phyloP scores from a whole-genome alignment of 202 grass and related monocot species.

The Panicum hallii region DNA sequence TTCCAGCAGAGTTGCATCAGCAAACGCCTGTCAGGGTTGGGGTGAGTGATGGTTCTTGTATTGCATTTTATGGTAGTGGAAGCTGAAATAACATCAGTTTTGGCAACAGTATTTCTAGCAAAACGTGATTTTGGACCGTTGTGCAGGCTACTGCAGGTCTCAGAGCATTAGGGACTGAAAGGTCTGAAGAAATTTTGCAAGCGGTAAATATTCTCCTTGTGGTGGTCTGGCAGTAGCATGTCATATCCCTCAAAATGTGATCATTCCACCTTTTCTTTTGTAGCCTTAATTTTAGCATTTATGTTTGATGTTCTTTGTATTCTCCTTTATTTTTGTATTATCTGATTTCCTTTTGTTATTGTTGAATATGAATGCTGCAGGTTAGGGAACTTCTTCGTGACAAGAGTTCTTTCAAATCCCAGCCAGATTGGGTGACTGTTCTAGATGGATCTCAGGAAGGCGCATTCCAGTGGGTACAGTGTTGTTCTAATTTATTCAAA shows the following conservation, averaged over 20 bases:
- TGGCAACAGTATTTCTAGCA: constrained; percentile 28
- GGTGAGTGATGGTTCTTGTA: constrained; percentile 58
- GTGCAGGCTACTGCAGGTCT: constrained; percentile 95
- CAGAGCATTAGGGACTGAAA: constrained; percentile 83
- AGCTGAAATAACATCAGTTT: constrained; percentile 33
- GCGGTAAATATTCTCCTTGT: constrained; percentile 66
- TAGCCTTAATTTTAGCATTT: constrained; percentile 29
- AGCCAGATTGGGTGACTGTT: constrained; percentile 91
- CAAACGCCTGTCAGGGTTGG: constrained; percentile 94
- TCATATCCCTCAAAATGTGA: constrained; percentile 36
- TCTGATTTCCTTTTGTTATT: constrained; percentile 15
- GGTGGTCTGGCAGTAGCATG: not conserved
- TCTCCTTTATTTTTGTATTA: constrained; percentile 12
- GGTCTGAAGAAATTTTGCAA: constrained; percentile 93
- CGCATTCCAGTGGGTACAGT: constrained; percentile 89
- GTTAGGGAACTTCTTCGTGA: constrained; percentile 87
- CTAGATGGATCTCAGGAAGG: constrained; percentile 97
- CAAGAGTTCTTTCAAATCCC: constrained; percentile 89
- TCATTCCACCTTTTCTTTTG: constrained; percentile 30
- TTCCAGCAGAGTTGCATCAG: constrained; percentile 67
- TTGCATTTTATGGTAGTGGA: constrained; percentile 29
- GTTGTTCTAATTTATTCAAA: constrained; percentile 35
- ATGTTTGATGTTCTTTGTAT: constrained; percentile 12
- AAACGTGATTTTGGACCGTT: constrained; percentile 40
- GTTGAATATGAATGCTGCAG: constrained; percentile 50